A percentile compares a stretch with the other conserved stretches of the same genome.
phyloP scores from a whole-genome alignment of 805 yeast genomes.

The Nakazawaea populi region DNA sequence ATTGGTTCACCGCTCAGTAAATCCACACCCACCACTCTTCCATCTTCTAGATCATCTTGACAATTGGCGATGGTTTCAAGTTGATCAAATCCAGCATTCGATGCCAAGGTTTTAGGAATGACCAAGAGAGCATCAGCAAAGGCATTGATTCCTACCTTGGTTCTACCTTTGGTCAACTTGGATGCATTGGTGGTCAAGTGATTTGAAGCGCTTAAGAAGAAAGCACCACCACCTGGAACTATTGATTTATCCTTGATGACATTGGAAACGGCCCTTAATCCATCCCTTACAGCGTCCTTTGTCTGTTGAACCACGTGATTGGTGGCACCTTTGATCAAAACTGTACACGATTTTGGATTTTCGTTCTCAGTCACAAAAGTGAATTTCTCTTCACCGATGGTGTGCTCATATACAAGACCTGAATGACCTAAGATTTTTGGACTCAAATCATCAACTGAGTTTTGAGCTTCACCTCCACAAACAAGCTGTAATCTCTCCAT shows the following conservation, averaged over 20 bases:
- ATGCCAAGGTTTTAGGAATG: conserved; percentile 87
- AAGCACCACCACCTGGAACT: conserved; percentile 97
- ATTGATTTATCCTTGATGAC: conserved; percentile 79
- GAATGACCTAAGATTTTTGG: conserved; percentile 81
- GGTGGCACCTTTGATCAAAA: conserved; percentile 90
- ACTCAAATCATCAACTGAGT: conserved; percentile 87
- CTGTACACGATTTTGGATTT: conserved; percentile 88
- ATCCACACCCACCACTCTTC: conserved; percentile 85
- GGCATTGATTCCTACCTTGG: conserved; percentile 86
- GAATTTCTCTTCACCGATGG: conserved; percentile 95
- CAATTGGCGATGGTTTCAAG: conserved; percentile 84
- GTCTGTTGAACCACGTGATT: conserved; percentile 85
- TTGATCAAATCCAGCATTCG: conserved; percentile 91
- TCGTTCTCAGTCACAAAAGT: conserved; percentile 89
- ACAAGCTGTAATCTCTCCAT: conserved; percentile 97
- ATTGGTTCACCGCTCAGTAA: conserved; percentile 89
- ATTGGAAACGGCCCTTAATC: conserved; percentile 90
- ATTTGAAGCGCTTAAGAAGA: conserved; percentile 76
- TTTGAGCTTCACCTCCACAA: conserved; percentile 97
- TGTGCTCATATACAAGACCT: conserved; percentile 86
- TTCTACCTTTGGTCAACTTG: conserved; percentile 70
- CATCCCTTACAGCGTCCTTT: conserved; percentile 96
- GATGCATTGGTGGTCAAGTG: conserved; percentile 50
- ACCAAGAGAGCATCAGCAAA: conserved; percentile 88
- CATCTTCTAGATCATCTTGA: conserved; percentile 82